Percentiles rank a stretch among this genome's conserved stretches.
Conservation (phyloP, 2,329 filamentous ascomycete species). For the Xylaria hypoxylon region DNA sequence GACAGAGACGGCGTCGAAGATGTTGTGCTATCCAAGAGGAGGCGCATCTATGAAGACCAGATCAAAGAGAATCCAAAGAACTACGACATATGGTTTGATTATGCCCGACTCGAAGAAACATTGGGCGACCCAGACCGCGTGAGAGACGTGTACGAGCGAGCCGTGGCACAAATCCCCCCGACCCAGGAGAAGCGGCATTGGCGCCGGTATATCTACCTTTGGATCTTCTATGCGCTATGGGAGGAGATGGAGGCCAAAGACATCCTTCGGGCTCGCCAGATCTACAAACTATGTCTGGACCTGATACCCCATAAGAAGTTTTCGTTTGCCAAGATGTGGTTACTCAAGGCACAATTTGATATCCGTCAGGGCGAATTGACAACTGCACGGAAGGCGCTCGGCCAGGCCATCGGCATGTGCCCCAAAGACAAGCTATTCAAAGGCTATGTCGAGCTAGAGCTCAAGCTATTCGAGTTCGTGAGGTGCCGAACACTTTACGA, state of each 20-base stretch:
- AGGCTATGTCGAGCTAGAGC: conserved; percentile 92
- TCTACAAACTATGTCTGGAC: conserved; percentile 89
- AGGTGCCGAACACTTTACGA: conserved; percentile 92
- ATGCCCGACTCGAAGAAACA: conserved; percentile 88
- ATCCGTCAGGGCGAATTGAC: conserved; percentile 85
- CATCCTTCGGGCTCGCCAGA: conserved; percentile 80
- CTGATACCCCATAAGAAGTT: conserved; percentile 96
- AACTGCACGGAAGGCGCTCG: conserved; percentile 86
- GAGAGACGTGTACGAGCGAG: conserved; percentile 92
- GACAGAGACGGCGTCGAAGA: conserved; percentile 94
- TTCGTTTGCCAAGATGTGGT: conserved; percentile 97
- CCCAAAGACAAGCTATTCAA: conserved; percentile 96
- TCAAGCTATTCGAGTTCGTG: conserved; percentile 92
- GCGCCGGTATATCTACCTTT: conserved; percentile 96
- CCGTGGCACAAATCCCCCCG: conserved; percentile 93
- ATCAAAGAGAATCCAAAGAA: conserved; percentile 95
- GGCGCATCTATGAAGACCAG: conserved; percentile 93
- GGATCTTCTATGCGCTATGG: conserved; percentile 97
- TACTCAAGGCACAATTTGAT: conserved; percentile 93
- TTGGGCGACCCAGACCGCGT: conserved; percentile 85
- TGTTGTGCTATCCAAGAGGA: conserved; percentile 91
- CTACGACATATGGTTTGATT: conserved; percentile 98
- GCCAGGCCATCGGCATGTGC: conserved; percentile 90
- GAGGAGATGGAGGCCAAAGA: conserved; percentile 91
- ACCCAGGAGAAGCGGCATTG: conserved; percentile 97